Base-by-base conservation (phyloP, 805 yeast species). In the Candida nanaspora region DNA sequence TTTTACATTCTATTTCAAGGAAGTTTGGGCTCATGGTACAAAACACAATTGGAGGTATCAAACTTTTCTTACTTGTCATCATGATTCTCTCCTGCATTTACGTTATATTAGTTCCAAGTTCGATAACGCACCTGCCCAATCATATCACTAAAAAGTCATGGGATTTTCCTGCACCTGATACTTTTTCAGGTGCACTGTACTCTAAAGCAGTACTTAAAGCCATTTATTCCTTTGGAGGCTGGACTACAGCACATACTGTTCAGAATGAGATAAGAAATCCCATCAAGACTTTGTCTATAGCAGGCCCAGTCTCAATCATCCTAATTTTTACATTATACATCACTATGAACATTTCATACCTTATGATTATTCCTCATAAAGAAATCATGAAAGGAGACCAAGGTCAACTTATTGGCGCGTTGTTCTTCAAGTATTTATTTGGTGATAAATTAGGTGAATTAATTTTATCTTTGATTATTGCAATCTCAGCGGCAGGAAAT, bases 221-320 rank as follows among this genome's bases (percentile, higher is more conserved):
- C 2, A 59, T 66, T 15, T 71, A 70, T 53, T 68, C 76, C 1
- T 65, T 64, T 40, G 62, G 67, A 2, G 78, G 78, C 3, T 72
- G 78, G 78, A 68, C 68, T 34, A 56, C 70, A 2, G 69, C 70
- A 13, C 76, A 71, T 47, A 67, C 71, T 0, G 74, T 68, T 14
- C 61, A 72, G 13, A 70, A 66, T 48, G 77, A 72, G 42, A 67
- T 72, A 33, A 65, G 59, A 42, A 67, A 72, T 39, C 77, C 77
- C 1, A 59, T 65, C 2, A 47, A 68, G 9, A 70, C 74, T 1
- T 59, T 70, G 38, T 65, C 56, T 41, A 61, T 65, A 11, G 72
- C 76, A 1, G 78, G 76, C 1, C 75, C 74, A 1, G 49, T 59
- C 1, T 65, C 77, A 1, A 56, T 72, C 33, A 30, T 56, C 11